Evolutionary conservation across 2,329 filamentous ascomycete species (phyloP).

Genomic region (Alternaria incomplexa): DNA sequence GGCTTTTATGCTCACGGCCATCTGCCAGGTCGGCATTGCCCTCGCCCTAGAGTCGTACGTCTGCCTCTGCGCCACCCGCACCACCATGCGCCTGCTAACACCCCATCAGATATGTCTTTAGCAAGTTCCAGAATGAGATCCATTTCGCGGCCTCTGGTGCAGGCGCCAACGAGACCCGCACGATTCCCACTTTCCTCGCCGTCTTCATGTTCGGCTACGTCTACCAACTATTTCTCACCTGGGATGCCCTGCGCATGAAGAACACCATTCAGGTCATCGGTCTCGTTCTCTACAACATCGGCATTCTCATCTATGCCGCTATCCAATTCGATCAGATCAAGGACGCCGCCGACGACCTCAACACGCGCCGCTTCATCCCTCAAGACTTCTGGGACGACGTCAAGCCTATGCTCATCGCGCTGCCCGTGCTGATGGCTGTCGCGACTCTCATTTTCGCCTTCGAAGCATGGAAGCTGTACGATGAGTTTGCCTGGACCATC

Average conservation of each 20-base stretch:
- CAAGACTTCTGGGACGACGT: slow-evolving; percentile 70
- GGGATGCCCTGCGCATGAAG: slow-evolving; percentile 90
- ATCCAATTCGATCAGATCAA: slow-evolving; percentile 92
- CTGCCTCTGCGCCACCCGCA: neutral
- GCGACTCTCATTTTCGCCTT: slow-evolving; percentile 75
- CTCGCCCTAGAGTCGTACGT: slow-evolving; percentile 86
- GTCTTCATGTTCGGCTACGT: slow-evolving; percentile 97
- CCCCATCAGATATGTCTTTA: slow-evolving; percentile 79
- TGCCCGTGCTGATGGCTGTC: slow-evolving; percentile 81
- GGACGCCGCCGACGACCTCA: slow-evolving; percentile 69
- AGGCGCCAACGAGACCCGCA: slow-evolving; percentile 55
- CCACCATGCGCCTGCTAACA: slow-evolving; percentile 13
- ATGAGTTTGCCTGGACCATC: slow-evolving; percentile 99
- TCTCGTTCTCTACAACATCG: slow-evolving; percentile 89
- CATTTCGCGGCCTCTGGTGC: slow-evolving; percentile 48
- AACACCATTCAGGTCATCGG: slow-evolving; percentile 99
- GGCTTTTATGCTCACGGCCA: slow-evolving; percentile 76
- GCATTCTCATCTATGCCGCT: slow-evolving; percentile 88
- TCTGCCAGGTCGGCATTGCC: slow-evolving; percentile 79
- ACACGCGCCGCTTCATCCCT: slow-evolving; percentile 53
- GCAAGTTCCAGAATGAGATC: slow-evolving; percentile 74
- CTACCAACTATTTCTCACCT: slow-evolving; percentile 87
- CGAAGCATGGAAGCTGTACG: slow-evolving; percentile 92
- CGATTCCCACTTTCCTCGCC: slow-evolving; percentile 93
- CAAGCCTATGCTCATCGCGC: slow-evolving; percentile 79